Evolutionary conservation across 306 rosid species (phyloP).

Genomic region (Corylus americana): DNA sequence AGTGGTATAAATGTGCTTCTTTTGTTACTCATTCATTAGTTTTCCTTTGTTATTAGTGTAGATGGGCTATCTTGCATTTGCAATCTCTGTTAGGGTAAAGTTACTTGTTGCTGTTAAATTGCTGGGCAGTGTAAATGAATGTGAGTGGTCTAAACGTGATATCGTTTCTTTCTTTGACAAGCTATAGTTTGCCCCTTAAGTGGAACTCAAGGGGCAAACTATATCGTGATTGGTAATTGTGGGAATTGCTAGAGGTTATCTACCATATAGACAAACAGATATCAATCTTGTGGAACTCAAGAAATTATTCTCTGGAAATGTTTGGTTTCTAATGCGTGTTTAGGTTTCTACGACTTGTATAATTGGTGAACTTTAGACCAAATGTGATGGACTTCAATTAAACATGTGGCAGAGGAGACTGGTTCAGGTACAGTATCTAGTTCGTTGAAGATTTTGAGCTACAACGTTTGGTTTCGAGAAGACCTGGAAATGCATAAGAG

Average conservation of each 20-base stretch:
- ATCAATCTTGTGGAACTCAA: neutral
- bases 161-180: neutral
- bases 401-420: constrained; percentile 32
- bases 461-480: constrained; percentile 61
- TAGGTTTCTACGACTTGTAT: neutral
- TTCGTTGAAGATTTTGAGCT: constrained; percentile 37
- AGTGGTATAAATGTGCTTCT: neutral
- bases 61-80: neutral
- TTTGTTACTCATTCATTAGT: neutral
- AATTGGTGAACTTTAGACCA: neutral
- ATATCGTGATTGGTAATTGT: neutral
- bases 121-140: too few species aligned
- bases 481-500: constrained; percentile 47
- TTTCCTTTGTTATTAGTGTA: neutral
- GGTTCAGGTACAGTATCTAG: constrained; percentile 18
- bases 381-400: neutral
- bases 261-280: too few species aligned
- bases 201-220: neutral
- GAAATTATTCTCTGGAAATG: neutral
- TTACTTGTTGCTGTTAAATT: neutral
- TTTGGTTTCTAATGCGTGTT: neutral
- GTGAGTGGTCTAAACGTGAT: neutral
- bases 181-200: neutral
- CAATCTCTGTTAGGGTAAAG: neutral
- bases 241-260: neutral